phyloP scores from a whole-genome alignment of 2,329 filamentous ascomycete genomes.

The Diaporthe vaccinii region DNA sequence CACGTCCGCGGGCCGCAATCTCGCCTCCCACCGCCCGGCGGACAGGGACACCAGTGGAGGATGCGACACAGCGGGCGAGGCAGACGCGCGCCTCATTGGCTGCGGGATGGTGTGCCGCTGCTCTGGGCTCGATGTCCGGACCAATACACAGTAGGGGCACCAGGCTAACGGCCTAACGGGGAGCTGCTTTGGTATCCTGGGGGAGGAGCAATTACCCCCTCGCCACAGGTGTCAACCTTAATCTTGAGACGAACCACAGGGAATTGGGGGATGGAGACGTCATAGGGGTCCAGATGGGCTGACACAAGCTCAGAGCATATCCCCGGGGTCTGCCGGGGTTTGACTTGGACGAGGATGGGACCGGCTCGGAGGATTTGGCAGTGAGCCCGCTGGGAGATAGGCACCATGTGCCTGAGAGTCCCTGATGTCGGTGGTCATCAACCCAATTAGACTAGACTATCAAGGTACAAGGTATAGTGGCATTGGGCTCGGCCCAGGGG shows the following conservation, averaged over 20 bases:
- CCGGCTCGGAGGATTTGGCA: slow-evolving; percentile 6
- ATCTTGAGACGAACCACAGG: slow-evolving; percentile 25
- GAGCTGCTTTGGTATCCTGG: not conserved
- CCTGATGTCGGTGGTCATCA: not conserved
- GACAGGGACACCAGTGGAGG: not conserved
- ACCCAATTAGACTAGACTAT: not conserved
- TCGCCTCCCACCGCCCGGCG: slow-evolving; percentile 14
- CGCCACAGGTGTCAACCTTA: slow-evolving; percentile 34
- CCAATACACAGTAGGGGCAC: not conserved
- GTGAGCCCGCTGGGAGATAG: not conserved
- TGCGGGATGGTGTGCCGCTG: slow-evolving; percentile 6
- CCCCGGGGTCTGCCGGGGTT: slow-evolving; percentile 23
- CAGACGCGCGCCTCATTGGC: slow-evolving; percentile 3
- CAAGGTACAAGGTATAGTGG: not conserved
- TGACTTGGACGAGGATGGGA: slow-evolving; percentile 12
- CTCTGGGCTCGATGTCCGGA: slow-evolving; percentile 3
- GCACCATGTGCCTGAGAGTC: not conserved
- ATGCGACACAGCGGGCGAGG: not conserved
- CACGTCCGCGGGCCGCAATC: slow-evolving; percentile 24
- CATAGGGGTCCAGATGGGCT: slow-evolving; percentile 35
- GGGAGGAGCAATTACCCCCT: not conserved
- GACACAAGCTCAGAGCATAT: slow-evolving; percentile 12
- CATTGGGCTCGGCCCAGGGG: slow-evolving; percentile 13
- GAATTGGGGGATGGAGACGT: slow-evolving; percentile 10
- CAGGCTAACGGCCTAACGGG: not conserved